Evolutionary conservation across 345 rosid genomes (phyloP).

Genomic region (Lenwebbia sp.): DNA sequence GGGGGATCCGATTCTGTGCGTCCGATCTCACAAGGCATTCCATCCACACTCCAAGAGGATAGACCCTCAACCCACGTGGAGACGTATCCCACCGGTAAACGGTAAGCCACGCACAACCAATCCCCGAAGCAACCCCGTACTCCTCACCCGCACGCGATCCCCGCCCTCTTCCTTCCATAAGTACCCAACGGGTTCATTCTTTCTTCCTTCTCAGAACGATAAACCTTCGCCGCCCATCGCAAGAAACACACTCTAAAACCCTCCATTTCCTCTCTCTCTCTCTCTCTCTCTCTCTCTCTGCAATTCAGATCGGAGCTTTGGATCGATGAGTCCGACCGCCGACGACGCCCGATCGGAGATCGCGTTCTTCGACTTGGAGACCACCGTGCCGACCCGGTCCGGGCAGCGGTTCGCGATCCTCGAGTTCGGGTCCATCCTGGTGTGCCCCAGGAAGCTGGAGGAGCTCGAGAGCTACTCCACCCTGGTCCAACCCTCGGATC

Average conservation of each 20-base stretch:
- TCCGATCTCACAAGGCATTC: background rate
- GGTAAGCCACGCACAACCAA: background rate
- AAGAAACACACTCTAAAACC: background rate
- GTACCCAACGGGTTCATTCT: background rate
- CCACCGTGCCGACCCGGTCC: conserved; percentile 52
- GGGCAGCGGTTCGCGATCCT: conserved; percentile 57
- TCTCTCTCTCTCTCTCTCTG: background rate
- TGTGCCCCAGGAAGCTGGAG: conserved; percentile 63
- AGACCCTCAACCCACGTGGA: background rate
- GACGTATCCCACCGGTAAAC: background rate
- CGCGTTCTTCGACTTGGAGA: conserved; percentile 84
- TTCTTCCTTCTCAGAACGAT: background rate
- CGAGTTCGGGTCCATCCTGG: conserved; percentile 85
- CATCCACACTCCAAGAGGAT: background rate
- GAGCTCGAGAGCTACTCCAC: conserved; percentile 72
- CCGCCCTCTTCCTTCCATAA: background rate
- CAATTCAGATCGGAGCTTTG: background rate
- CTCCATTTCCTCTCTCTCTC: background rate
- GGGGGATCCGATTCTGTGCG: background rate
- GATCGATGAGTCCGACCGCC: conserved; percentile 12
- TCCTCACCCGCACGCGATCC: background rate
- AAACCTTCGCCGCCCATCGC: background rate
- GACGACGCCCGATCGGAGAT: conserved; percentile 47
- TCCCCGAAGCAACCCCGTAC: background rate
- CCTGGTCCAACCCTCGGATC: conserved; percentile 60